phyloP scores from a whole-genome alignment of 1,284 basidiomycete species.

The Ustilago trichophora region DNA sequence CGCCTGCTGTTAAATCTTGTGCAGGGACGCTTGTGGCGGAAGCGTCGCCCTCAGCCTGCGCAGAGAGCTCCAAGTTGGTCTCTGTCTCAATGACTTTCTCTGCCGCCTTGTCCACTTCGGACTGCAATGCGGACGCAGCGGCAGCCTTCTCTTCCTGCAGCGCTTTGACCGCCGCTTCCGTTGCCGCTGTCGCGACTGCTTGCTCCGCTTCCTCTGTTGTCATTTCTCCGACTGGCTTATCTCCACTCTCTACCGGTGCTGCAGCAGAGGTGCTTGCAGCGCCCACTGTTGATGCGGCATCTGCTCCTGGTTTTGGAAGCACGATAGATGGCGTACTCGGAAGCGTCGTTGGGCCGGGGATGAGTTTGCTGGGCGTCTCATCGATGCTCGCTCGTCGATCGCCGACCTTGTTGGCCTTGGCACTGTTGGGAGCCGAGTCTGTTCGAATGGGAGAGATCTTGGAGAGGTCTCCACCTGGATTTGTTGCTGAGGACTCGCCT shows the following conservation, averaged over 20 bases:
- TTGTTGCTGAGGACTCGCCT: slow-evolving; percentile 24
- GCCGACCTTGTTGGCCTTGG: slow-evolving; percentile 12
- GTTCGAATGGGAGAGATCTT: slow-evolving; percentile 19
- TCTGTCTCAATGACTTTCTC: slow-evolving; percentile 35
- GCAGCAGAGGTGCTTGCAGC: background rate
- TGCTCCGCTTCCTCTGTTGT: slow-evolving; percentile 43
- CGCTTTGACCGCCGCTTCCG: slow-evolving; percentile 40
- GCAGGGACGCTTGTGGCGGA: background rate
- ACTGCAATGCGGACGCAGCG: slow-evolving; percentile 5
- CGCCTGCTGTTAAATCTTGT: background rate
- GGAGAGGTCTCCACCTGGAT: slow-evolving; percentile 16
- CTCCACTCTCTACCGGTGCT: background rate
- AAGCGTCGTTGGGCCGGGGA: slow-evolving; percentile 10
- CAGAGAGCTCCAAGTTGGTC: slow-evolving; percentile 32
- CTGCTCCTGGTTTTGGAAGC: slow-evolving; percentile 9
- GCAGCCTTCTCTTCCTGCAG: slow-evolving; percentile 26
- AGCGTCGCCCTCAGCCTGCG: slow-evolving; percentile 26
- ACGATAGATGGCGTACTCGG: slow-evolving; percentile 28
- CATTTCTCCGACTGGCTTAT: slow-evolving; percentile 7
- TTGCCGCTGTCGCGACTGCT: slow-evolving; percentile 30
- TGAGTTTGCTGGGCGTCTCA: slow-evolving; percentile 25
- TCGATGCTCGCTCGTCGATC: slow-evolving; percentile 31
- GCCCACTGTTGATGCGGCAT: background rate
- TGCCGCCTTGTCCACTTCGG: slow-evolving; percentile 20
- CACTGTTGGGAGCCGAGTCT: slow-evolving; percentile 20